Evolutionary conservation across 2,329 filamentous ascomycete genomes (phyloP).

Genomic region (Bipolaris sorokiniana): DNA sequence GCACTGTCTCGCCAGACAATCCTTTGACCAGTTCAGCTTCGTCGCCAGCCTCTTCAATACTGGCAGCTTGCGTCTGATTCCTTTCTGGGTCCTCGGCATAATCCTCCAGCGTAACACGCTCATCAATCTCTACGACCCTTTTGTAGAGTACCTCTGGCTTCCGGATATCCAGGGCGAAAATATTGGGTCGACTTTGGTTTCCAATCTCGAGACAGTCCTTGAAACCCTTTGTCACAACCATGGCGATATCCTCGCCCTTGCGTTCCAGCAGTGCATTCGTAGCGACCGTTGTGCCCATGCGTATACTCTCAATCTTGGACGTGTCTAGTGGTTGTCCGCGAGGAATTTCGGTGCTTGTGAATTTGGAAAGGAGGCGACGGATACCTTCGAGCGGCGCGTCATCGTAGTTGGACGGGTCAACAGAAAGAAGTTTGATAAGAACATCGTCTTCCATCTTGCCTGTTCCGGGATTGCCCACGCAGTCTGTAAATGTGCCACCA

Average conservation of each 20-base stretch:
- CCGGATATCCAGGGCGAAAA: constrained; percentile 87
- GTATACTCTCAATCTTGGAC: constrained; percentile 82
- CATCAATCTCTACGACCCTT: constrained; percentile 84
- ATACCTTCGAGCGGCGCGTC: constrained; percentile 93
- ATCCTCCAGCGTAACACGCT: constrained; percentile 88
- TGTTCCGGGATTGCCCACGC: constrained; percentile 78
- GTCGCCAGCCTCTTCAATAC: constrained; percentile 54
- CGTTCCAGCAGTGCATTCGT: constrained; percentile 90
- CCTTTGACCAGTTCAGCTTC: constrained; percentile 69
- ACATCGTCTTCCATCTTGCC: constrained; percentile 74
- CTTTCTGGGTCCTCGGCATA: constrained; percentile 86
- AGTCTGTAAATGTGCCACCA: constrained; percentile 92
- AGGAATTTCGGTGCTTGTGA: constrained; percentile 75
- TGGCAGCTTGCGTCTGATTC: constrained; percentile 61
- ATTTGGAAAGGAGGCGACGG: constrained; percentile 80
- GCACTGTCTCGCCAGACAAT: constrained; percentile 74
- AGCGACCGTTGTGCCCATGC: constrained; percentile 95
- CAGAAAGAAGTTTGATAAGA: constrained; percentile 86
- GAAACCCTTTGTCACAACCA: constrained; percentile 88
- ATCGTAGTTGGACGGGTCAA: constrained; percentile 87
- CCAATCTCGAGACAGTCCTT: constrained; percentile 87
- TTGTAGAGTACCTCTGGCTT: constrained; percentile 89
- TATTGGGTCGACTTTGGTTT: constrained; percentile 86
- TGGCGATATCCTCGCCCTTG: constrained; percentile 86
- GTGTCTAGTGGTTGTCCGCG: constrained; percentile 83